phyloP scores from a whole-genome alignment of 225 moss, liverwort and hornwort species.

The Thuidium tamariscinum region DNA sequence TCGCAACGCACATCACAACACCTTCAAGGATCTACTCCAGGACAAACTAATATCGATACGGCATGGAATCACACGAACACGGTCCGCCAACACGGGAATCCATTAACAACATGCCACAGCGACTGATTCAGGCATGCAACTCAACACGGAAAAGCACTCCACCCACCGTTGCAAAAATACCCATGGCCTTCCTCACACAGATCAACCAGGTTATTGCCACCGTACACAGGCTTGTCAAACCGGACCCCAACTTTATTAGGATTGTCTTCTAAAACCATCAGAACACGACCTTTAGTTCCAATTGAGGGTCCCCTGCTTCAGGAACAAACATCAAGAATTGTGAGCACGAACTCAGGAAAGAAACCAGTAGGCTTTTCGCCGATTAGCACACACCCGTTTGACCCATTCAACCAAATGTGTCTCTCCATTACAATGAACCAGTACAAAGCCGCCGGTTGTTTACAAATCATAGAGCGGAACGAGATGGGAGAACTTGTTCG shows the following conservation, averaged over 20 bases:
- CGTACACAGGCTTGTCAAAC: slow-evolving; percentile 87
- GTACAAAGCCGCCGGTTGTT: neutral
- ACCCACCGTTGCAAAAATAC: slow-evolving; percentile 83
- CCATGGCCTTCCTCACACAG: slow-evolving; percentile 94
- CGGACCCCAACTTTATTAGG: slow-evolving; percentile 87
- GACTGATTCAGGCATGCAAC: neutral
- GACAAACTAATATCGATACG: neutral
- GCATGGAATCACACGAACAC: neutral
- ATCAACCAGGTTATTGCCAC: slow-evolving; percentile 88
- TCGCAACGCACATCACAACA: neutral
- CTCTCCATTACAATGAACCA: neutral
- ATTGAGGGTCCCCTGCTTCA: slow-evolving; percentile 91
- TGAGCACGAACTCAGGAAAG: neutral
- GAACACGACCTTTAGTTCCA: slow-evolving; percentile 74
- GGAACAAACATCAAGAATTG: slow-evolving; percentile 16
- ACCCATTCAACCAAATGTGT: neutral
- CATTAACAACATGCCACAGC: neutral
- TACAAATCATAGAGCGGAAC: neutral
- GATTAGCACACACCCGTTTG: no score
- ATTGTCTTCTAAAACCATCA: slow-evolving; percentile 85
- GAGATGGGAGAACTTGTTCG: neutral
- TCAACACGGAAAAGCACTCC: neutral
- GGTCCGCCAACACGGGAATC: neutral
- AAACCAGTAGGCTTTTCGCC: neutral
- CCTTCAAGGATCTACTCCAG: neutral